Percentiles rank a stretch among this genome's conserved stretches.
phyloP scores from a whole-genome alignment of 768 basidiomycete genomes.

The Trametes punicea region DNA sequence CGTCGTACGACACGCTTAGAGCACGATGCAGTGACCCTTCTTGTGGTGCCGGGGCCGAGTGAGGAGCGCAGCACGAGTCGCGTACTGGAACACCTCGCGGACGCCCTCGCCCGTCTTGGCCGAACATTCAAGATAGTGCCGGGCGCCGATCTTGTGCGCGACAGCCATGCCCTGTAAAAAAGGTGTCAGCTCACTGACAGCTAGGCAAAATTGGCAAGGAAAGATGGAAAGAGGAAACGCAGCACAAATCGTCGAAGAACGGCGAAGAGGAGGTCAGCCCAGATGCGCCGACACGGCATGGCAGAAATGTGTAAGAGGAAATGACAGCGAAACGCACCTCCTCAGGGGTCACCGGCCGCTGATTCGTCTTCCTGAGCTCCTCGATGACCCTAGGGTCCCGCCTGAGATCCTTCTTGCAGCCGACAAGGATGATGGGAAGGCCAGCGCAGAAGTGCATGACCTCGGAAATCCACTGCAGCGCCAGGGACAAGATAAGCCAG shows the following conservation, averaged over 20 bases:
- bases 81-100: slow-evolving; percentile 97
- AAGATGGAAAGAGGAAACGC: no score
- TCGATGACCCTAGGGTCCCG: slow-evolving; percentile 91
- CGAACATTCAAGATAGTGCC: slow-evolving; percentile 96
- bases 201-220: no score
- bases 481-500: no score
- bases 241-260: not conserved
- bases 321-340: slow-evolving; percentile 54
- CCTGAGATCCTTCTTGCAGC: slow-evolving; percentile 98
- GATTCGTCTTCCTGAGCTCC: slow-evolving; percentile 90
- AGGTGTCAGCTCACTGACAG: not conserved
- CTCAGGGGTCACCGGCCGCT: slow-evolving; percentile 91
- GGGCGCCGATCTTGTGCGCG: slow-evolving; percentile 94
- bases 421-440: slow-evolving; percentile 94
- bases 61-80: slow-evolving; percentile 88
- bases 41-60: slow-evolving; percentile 45
- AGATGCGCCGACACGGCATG: slow-evolving; percentile 6
- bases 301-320: not conserved
- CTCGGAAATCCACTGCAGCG: slow-evolving; percentile 95
- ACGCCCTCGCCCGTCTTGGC: slow-evolving; percentile 97
- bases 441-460: slow-evolving; percentile 97
- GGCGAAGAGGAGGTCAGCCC: not conserved
- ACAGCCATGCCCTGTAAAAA: slow-evolving; percentile 81
- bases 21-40: slow-evolving; percentile 43
- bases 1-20: slow-evolving; percentile 31